phyloP scores from a whole-genome alignment of 1,139 yeast genomes.

The Saccharomyces hybrid region DNA sequence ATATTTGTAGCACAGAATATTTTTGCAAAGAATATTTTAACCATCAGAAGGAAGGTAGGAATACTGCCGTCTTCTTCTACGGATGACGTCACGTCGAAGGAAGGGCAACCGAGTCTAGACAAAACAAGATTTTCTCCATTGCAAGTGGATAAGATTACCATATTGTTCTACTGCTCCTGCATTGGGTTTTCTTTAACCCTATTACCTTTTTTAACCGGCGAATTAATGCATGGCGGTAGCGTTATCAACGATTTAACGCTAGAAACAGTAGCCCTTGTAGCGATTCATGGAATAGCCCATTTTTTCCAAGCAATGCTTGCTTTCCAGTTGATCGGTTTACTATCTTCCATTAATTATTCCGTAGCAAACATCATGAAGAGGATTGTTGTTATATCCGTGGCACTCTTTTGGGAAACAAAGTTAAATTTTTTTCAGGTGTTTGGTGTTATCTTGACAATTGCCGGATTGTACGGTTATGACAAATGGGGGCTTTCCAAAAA shows the following conservation, averaged over 20 bases:
- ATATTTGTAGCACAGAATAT: slow-evolving; percentile 89
- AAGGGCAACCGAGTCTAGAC: neutral
- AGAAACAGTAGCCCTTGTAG: slow-evolving; percentile 34
- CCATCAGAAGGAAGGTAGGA: slow-evolving; percentile 35
- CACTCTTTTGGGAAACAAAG: slow-evolving; percentile 74
- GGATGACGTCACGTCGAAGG: slow-evolving; percentile 1
- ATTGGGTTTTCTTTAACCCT: slow-evolving; percentile 72
- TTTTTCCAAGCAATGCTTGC: slow-evolving; percentile 81
- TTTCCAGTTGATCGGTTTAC: slow-evolving; percentile 77
- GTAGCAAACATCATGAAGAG: slow-evolving; percentile 85
- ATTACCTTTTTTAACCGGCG: slow-evolving; percentile 56
- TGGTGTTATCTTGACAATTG: slow-evolving; percentile 63
- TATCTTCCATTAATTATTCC: slow-evolving; percentile 84
- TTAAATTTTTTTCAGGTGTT: slow-evolving; percentile 47
- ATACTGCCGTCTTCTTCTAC: slow-evolving; percentile 18
- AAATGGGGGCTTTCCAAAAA: slow-evolving; percentile 18
- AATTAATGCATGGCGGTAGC: slow-evolving; percentile 27
- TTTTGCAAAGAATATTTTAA: slow-evolving; percentile 75
- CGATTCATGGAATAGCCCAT: slow-evolving; percentile 69
- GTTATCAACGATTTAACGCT: slow-evolving; percentile 32
- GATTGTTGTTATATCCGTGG: slow-evolving; percentile 72
- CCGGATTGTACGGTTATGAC: slow-evolving; percentile 62
- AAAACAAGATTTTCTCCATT: neutral
- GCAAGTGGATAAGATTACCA: slow-evolving; percentile 68
- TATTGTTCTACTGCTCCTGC: slow-evolving; percentile 74